A percentile compares a stretch with the other conserved stretches of the same genome.
Evolutionary conservation across 192 early-diverging fungal species (phyloP).

Genomic region (Entrophospora sp.): DNA sequence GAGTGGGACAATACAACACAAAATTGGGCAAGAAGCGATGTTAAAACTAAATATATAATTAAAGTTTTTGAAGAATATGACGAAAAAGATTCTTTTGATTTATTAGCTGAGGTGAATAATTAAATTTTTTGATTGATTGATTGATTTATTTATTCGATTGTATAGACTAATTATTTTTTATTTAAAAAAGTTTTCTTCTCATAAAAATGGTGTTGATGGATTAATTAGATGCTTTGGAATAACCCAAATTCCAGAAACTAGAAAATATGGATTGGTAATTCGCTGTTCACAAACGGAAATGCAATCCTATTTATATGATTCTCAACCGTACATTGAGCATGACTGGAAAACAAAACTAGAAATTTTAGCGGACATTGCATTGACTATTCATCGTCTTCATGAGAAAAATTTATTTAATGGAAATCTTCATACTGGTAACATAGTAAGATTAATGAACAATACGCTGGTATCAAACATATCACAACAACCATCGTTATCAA

Average conservation of each 20-base stretch:
- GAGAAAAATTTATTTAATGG: neutral
- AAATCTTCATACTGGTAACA: constrained; percentile 12
- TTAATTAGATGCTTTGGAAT: constrained; percentile 13
- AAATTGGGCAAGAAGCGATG: constrained; percentile 1
- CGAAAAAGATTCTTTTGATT: neutral
- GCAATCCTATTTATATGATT: neutral
- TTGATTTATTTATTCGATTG: neutral
- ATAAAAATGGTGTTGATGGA: constrained; percentile 6
- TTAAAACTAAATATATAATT: neutral
- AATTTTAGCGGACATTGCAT: constrained; percentile 4
- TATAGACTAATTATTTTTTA: neutral
- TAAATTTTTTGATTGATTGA: neutral
- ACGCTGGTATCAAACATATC: neutral
- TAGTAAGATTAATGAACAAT: neutral
- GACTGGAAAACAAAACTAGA: constrained; percentile 18
- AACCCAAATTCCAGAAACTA: constrained; percentile 1
- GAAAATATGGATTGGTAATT: constrained; percentile 5
- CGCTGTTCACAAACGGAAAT: neutral
- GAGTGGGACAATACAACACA: neutral
- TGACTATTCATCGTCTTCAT: neutral
- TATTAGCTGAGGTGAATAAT: constrained; percentile 7
- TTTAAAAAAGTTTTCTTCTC: neutral
- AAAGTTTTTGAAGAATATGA: constrained; percentile 2
- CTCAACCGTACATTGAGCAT: neutral
- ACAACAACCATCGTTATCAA: constrained; percentile 1